Evolutionary conservation across 2,329 filamentous ascomycete genomes (phyloP), one percentile per base, ranked within the genome.

Genomic region (Phialocephala subalpina): DNA sequence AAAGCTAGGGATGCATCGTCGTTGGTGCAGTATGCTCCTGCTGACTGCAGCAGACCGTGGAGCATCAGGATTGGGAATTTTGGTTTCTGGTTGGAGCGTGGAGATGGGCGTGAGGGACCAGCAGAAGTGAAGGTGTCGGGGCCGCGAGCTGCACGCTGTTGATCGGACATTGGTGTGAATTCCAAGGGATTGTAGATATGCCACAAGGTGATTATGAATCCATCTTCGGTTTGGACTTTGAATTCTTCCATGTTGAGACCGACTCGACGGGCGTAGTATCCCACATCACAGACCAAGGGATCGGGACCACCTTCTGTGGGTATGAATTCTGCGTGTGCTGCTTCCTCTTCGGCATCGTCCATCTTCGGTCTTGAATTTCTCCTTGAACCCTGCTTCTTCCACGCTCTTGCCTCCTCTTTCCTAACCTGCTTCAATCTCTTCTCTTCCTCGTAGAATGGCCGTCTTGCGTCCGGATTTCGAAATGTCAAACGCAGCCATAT

Each of bases 1-100:
- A 97, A 97, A 0, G 95, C 94, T 8, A 97, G 84, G 29, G 92
- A 95, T 71, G 93, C 89, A 68, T 97, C 94, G 73, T 97, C 94
- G 76, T 95, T 97, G 70, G 90, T 90, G 78, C 94, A 97, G 76
- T 93, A 97, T 0, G 94, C 92, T 3, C 95, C 94, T 0, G 93
- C 87, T 61, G 91, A 94, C 79, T 98, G 95, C 7, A 98, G 82
- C 2, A 97, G 84, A 0, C 95, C 95, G 72, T 97, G 95, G 65
- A 98, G 90, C 72, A 98, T 83, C 1, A 97, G 83, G 0, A 97
- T 88, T 0, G 95, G 94, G 68, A 96, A 97, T 73, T 89, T 92
- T 63, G 68, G 70, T 53, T 74, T 70, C 49, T 71, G 38, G 29
- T 59, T 62, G 2, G 74, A 65, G 29, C 80, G 74, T 16, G 77